A percentile compares a stretch with the other conserved stretches of the same genome.
Conservation (phyloP, 805 yeast species). For the Saturnispora halmiae region DNA sequence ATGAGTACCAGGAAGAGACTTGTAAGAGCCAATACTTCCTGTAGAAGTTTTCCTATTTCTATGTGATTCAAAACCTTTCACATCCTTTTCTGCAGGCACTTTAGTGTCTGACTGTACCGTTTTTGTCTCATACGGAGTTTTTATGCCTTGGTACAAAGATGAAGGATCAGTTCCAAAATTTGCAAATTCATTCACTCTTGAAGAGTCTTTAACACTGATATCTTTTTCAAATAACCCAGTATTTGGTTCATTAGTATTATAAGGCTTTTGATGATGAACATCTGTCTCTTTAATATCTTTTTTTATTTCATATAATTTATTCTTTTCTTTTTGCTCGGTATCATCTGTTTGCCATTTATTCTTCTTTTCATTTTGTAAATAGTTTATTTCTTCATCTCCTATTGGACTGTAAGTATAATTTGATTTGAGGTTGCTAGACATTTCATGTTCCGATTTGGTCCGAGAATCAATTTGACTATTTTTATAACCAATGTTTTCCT, state of each 20-base stretch:
- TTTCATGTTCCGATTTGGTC: too few relatives aligned
- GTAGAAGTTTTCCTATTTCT: neutral
- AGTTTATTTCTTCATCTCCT: too few relatives aligned
- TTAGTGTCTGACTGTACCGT: neutral
- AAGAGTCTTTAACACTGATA: neutral
- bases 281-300: too few relatives aligned
- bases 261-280: too few relatives aligned
- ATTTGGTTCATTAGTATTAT: slow-evolving; percentile 2
- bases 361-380: too few relatives aligned
- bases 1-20: slow-evolving; percentile 4
- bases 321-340: neutral
- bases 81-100: neutral
- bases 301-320: neutral
- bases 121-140: neutral
- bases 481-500: too few relatives aligned
- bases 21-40: neutral
- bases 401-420: too few relatives aligned
- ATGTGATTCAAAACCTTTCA: neutral
- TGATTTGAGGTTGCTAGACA: too few relatives aligned
- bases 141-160: neutral
- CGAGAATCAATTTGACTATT: too few relatives aligned
- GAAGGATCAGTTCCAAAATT: neutral
- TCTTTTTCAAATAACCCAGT: neutral
- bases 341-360: too few relatives aligned
- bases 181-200: neutral